These are phyloP conservation scores for Picochlorum costavermella DNA, from an alignment of 139 green algal species.

Conservation along the genomic window DNA sequence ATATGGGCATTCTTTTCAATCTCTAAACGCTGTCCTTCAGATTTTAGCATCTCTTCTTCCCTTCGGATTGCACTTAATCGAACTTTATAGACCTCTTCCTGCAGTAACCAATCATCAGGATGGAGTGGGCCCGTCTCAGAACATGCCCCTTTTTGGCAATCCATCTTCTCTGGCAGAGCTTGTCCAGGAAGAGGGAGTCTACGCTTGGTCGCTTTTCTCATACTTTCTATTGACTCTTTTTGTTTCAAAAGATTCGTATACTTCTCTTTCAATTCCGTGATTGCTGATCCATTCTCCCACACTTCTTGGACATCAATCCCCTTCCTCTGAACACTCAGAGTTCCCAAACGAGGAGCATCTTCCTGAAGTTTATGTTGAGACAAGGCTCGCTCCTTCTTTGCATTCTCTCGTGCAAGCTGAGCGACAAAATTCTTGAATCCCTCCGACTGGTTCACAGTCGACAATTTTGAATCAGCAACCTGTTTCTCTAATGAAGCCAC, in stretches of 20 bases:
- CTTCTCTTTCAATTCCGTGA: conserved; percentile 41
- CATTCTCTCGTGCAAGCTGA: conserved; percentile 14
- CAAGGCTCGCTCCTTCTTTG: conserved; percentile 24
- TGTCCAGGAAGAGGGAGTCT: conserved; percentile 44
- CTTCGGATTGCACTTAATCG: conserved; percentile 58
- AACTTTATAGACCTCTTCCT: conserved; percentile 75
- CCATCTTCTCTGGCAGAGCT: conserved; percentile 3
- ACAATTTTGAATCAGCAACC: neutral
- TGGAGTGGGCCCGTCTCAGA: conserved; percentile 9
- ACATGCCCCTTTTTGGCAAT: neutral
- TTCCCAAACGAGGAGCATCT: conserved; percentile 29
- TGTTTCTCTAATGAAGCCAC: conserved; percentile 11
- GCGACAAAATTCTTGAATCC: conserved; percentile 10
- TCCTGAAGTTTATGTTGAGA: conserved; percentile 25
- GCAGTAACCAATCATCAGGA: conserved; percentile 29
- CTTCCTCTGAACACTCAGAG: conserved; percentile 17
- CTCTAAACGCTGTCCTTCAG: conserved; percentile 64
- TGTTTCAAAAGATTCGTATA: conserved; percentile 31
- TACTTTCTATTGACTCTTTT: conserved; percentile 53
- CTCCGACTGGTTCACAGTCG: neutral
- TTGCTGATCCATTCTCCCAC: conserved; percentile 73
- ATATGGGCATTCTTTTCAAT: conserved; percentile 64
- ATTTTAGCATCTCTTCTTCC: conserved; percentile 62
- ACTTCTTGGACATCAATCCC: conserved; percentile 41
- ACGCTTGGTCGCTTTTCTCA: conserved; percentile 52